Base-by-base conservation (phyloP, 495 filamentous ascomycete genomes). In the Peziza echinospora region DNA sequence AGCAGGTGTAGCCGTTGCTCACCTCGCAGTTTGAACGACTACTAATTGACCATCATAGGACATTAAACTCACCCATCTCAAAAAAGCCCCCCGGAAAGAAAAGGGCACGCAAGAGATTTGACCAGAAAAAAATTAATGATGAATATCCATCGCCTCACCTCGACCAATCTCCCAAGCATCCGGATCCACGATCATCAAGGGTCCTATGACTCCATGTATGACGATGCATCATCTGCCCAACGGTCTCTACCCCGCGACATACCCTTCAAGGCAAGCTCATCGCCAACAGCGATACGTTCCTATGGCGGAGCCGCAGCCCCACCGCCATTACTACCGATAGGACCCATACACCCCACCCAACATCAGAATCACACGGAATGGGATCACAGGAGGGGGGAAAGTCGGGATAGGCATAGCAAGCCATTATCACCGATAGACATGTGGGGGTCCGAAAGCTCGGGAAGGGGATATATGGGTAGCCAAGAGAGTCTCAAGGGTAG, bases 211-310 rank as follows among this genome's bases (percentile, higher is more conserved):
- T 50, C 55, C 24, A 43, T 46, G 42, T 49, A 43, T 46, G 56
- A 56, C 41, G 47, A 53, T 42, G 39, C 44, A 26, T 49, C 54
- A 39, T 57, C 54, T 2, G 39, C 54, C 49, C 41, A 40, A 24
- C 54, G 56, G 49, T 58, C 56, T 37, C 58, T 51, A 55, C 56
- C 56, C 21, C 55, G 58, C 37, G 51, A 57, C 34, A 58, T 58
- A 47, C 56, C 56, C 43, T 44, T 58, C 13, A 58, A 39, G 49
- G 53, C 48, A 43, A 34, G 30, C 39, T 58, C 56, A 37, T 55
- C 56, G 16, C 58, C 55, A 19, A 55, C 56, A 17, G 58, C 46
- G 44, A 48, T 48, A n/a, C 52, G 47, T 28, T 58, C 56, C 19
- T 50, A 58, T 26, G 43, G 53, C 49, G 43, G 47, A 13, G 47